phyloP scores from a whole-genome alignment of 2,329 filamentous ascomycete genomes.

The Plenodomus tracheiphilus region DNA sequence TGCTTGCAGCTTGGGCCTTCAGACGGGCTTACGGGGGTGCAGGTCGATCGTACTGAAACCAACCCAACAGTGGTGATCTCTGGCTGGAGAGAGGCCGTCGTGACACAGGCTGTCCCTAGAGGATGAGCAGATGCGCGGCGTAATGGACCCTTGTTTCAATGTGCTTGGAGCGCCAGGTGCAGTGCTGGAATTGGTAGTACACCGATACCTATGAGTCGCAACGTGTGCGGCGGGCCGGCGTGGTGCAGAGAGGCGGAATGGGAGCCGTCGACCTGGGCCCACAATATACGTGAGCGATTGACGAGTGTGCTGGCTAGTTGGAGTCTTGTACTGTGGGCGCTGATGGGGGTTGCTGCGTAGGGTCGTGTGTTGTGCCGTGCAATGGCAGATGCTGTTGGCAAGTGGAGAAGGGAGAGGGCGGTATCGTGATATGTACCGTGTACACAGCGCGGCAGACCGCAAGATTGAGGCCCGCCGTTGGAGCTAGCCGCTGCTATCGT shows the following conservation, averaged over 20 bases:
- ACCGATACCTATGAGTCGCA: conserved; percentile 26
- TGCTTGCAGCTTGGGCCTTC: conserved; percentile 33
- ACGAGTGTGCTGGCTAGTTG: conserved; percentile 22
- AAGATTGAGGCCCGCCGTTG: conserved; percentile 3
- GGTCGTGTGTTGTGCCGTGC: neutral
- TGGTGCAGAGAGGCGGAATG: conserved; percentile 15
- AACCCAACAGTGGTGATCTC: conserved; percentile 38
- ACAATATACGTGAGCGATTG: conserved; percentile 26
- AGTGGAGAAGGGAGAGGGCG: conserved; percentile 4
- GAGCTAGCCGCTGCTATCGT: conserved; percentile 20
- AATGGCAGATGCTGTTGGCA: neutral
- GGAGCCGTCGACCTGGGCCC: conserved; percentile 20
- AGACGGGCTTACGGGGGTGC: conserved; percentile 22
- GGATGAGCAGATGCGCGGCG: conserved; percentile 22
- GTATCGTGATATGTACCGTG: neutral
- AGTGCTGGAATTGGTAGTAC: conserved; percentile 21
- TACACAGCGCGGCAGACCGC: conserved; percentile 5
- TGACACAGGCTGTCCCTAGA: conserved; percentile 29
- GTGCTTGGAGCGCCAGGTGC: conserved; percentile 18
- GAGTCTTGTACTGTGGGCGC: conserved; percentile 1
- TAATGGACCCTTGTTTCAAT: conserved; percentile 34
- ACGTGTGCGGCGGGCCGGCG: conserved; percentile 32
- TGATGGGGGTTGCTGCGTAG: neutral
- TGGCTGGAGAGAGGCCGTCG: conserved; percentile 30
- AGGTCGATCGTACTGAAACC: conserved; percentile 34